phyloP scores from a whole-genome alignment of 1,284 basidiomycete species.

The Leucoagaricus sp. region DNA sequence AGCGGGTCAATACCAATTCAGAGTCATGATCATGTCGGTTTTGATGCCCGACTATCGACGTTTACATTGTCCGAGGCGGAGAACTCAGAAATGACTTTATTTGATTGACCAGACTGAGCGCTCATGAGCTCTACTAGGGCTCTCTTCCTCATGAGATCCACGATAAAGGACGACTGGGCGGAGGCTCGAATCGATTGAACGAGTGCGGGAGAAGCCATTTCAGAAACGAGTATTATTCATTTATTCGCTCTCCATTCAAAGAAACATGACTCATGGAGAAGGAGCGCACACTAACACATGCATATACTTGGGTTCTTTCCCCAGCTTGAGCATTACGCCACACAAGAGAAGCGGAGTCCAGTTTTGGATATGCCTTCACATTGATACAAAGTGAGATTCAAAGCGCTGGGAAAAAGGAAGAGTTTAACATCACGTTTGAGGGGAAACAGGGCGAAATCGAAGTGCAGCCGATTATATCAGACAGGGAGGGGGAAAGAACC shows the following conservation, averaged over 20 bases:
- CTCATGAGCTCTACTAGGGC: not conserved
- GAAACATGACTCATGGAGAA: not conserved
- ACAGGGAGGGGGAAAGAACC: too few relatives aligned
- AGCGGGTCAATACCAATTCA: not conserved
- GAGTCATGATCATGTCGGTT: not conserved
- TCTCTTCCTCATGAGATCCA: slow-evolving; percentile 7
- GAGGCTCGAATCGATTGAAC: not conserved
- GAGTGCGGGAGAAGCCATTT: slow-evolving; percentile 2
- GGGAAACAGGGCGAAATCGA: slow-evolving; percentile 3
- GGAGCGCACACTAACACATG: not conserved
- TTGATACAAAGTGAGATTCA: not conserved
- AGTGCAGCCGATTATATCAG: not conserved
- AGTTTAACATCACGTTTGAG: not conserved
- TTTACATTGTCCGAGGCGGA: not conserved
- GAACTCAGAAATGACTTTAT: not conserved
- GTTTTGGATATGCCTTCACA: not conserved
- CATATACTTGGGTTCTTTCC: not conserved
- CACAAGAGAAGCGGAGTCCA: not conserved
- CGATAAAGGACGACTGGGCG: not conserved
- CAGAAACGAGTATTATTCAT: not conserved
- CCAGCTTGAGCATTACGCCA: not conserved
- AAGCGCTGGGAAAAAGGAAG: not conserved
- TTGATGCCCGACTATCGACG: too few relatives aligned
- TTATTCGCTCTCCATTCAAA: not conserved
- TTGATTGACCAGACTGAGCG: not conserved